A percentile compares a stretch with the other conserved stretches of the same genome.
Evolutionary conservation across 1,284 basidiomycete genomes (phyloP).

Genomic region (Waitea zeae): DNA sequence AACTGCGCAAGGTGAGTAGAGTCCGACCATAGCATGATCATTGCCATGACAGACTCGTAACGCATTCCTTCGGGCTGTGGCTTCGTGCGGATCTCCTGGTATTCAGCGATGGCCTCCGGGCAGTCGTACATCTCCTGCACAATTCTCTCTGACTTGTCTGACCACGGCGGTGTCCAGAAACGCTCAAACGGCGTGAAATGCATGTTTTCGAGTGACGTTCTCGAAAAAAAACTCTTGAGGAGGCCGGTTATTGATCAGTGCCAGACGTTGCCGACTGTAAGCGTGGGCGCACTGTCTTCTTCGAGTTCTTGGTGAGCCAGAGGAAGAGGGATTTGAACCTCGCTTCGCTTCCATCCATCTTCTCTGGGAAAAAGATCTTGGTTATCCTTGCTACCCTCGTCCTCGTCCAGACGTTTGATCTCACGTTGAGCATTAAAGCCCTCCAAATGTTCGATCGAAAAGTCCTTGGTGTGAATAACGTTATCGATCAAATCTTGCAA

Average conservation of each 20-base stretch:
- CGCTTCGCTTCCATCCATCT: constrained; percentile 8
- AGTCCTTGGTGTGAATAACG: constrained; percentile 9
- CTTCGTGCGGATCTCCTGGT: constrained; percentile 9
- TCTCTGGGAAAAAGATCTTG: background rate
- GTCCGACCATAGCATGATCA: constrained; percentile 11
- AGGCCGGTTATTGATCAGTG: constrained; percentile 6
- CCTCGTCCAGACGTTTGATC: constrained; percentile 4
- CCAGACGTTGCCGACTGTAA: constrained; percentile 6
- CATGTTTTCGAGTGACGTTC: background rate
- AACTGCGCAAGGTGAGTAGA: constrained; percentile 10
- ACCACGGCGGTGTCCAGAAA: constrained; percentile 2
- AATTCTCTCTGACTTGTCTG: constrained; percentile 8
- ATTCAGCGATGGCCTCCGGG: constrained; percentile 12
- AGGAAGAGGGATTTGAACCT: constrained; percentile 8
- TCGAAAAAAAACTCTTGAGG: constrained; percentile 6
- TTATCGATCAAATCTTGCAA: constrained; percentile 8
- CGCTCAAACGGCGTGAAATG: constrained; percentile 7
- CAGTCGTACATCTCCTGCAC: constrained; percentile 17
- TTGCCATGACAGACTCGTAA: constrained; percentile 8
- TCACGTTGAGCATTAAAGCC: constrained; percentile 6
- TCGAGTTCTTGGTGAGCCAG: background rate
- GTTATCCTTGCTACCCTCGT: background rate
- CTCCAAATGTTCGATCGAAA: constrained; percentile 6
- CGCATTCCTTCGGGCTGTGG: constrained; percentile 7
- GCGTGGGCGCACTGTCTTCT: constrained; percentile 1